Base-by-base conservation (phyloP, 2,329 filamentous ascomycete genomes). In the Aspergillus pseudonomiae region DNA sequence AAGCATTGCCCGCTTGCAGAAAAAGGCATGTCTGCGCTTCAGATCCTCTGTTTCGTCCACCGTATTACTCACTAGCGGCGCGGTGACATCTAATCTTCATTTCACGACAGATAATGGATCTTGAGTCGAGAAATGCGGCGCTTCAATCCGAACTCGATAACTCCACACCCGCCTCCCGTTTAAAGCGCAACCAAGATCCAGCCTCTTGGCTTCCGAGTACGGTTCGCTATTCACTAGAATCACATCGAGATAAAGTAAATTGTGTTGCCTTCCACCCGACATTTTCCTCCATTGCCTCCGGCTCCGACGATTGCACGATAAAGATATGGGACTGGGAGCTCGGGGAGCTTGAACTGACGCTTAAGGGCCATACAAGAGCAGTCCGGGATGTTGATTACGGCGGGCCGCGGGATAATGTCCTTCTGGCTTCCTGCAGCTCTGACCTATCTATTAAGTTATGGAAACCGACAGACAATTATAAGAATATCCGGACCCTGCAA, bases 251-350 rank as follows among this genome's bases (percentile, higher is more conserved):
- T 28, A 87, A 92, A 16, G 89, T 97, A 63, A 96, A 90, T 62
- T 94, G 92, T 73, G 89, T 97, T 63, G 94, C 94, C 19, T 97
- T 97, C 75, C 94, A 97, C 75, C 94, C 94, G 0, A 85, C 95
- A 36, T 97, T 96, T 79, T 94, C 93, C 11, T 94, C 92, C 6
- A 83, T 97, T 26, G 94, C 94, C 11, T 95, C 93, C 0, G 94
- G 92, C 19, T 96, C 93, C 10, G 94, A 97, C 76, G 94, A 97
- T 77, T 91, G 88, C 60, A 96, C 91, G 9, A 96, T 98, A 77
- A 97, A 97, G 74, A 94, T 97, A 61, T 97, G 94, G 94, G 94
- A 97, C 74, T 97, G 93, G 91, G 94, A 97, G 73, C 81, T 96
- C 28, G 94, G 94, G 55, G 94, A 97, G 78, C 83, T 96, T 4